A percentile compares a stretch with the other conserved stretches of the same genome.
phyloP scores from a whole-genome alignment of 129 eudicot genomes.

The Pseudognaphalium luteoalbum region DNA sequence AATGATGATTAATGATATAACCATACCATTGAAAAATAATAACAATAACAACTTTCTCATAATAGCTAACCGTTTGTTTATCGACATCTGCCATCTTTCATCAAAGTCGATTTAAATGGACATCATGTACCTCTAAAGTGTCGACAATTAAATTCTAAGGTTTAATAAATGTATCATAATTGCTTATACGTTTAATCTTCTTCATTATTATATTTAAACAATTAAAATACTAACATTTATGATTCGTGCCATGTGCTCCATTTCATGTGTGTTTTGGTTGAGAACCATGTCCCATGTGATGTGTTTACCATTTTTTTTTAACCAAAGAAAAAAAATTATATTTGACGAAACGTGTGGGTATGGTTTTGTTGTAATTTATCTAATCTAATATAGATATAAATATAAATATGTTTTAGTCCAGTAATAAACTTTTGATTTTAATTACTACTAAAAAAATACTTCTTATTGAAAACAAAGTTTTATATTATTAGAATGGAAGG shows the following conservation, averaged over 20 bases:
- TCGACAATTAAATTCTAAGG: background rate
- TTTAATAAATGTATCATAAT: background rate
- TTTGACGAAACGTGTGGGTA: background rate
- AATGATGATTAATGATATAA: no score
- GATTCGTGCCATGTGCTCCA: constrained; percentile 7
- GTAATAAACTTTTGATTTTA: no score
- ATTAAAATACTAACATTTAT: background rate
- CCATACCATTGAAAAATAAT: no score
- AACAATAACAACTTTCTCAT: background rate
- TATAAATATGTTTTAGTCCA: no score
- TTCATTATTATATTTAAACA: background rate
- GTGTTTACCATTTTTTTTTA: constrained; percentile 5
- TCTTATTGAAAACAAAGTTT: no score
- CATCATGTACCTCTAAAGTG: background rate
- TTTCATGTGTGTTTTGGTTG: constrained; percentile 6
- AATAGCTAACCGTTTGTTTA: background rate
- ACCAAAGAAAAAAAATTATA: background rate
- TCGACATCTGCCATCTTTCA: background rate
- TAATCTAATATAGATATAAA: background rate
- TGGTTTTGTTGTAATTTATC: background rate
- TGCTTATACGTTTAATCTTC: background rate
- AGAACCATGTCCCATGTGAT: constrained; percentile 12
- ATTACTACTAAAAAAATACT: no score
- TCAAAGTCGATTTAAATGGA: background rate
- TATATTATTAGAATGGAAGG: no score